A percentile compares a stretch with the other conserved stretches of the same genome.
Evolutionary conservation across 306 rosid species (phyloP).

Genomic region (Dryas alaskensis): DNA sequence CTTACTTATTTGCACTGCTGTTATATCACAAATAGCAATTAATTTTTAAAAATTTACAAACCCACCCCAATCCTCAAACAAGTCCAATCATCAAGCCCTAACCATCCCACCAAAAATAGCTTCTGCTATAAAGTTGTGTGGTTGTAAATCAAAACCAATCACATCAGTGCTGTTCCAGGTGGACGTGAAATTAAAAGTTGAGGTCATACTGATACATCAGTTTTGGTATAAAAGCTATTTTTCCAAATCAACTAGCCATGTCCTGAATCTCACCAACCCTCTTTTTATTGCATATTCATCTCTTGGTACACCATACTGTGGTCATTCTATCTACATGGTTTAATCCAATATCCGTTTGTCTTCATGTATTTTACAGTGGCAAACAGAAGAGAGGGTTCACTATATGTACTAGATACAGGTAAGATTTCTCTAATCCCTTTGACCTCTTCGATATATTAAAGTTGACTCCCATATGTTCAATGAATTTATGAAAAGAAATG

Average conservation of each 20-base stretch:
- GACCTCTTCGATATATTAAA: conserved; percentile 15
- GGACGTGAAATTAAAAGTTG: not conserved
- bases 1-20: too few species aligned
- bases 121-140: too few species aligned
- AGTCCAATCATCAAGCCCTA: too few species aligned
- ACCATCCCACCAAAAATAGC: too few species aligned
- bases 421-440: conserved; percentile 12
- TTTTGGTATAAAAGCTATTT: not conserved
- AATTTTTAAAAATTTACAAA: too few species aligned
- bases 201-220: not conserved
- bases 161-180: not conserved
- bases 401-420: too few species aligned
- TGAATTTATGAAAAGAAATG: conserved; percentile 17
- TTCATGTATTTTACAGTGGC: not conserved
- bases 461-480: conserved; percentile 12
- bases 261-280: not conserved
- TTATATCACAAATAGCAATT: too few species aligned
- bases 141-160: too few species aligned
- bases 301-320: not conserved
- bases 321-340: not conserved
- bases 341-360: not conserved
- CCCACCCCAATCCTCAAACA: too few species aligned
- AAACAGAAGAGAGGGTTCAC: not conserved
- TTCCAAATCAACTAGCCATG: not conserved
- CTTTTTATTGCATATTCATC: not conserved